Conservation (phyloP, 1,284 basidiomycete species). For the Phellinidium pouzarii region DNA sequence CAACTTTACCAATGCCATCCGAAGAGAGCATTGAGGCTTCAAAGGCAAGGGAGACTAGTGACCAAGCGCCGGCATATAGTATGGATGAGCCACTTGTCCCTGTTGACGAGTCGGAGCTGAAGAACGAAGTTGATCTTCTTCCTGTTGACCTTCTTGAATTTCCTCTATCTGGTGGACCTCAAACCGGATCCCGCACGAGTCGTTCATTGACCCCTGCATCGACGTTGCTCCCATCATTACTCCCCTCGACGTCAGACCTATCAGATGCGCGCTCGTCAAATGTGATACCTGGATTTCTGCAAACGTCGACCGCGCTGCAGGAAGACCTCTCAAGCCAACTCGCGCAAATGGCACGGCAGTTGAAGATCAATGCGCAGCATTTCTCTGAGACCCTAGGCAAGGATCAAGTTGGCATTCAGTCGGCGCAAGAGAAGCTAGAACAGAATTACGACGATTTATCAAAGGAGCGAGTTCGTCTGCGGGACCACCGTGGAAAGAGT, state of each 20-base stretch:
- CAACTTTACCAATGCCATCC: slow-evolving; percentile 24
- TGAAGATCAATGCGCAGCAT: slow-evolving; percentile 66
- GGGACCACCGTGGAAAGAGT: slow-evolving; percentile 61
- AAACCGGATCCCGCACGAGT: slow-evolving; percentile 8
- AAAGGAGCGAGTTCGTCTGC: slow-evolving; percentile 54
- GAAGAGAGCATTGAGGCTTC: background rate
- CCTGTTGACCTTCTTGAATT: slow-evolving; percentile 18
- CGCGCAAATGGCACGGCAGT: slow-evolving; percentile 69
- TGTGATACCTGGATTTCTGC: slow-evolving; percentile 40
- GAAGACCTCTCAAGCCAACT: slow-evolving; percentile 69
- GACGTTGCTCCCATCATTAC: slow-evolving; percentile 22
- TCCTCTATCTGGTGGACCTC: background rate
- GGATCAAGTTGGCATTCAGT: slow-evolving; percentile 57
- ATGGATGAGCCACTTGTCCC: slow-evolving; percentile 9
- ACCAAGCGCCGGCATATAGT: background rate
- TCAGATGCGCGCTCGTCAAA: slow-evolving; percentile 27
- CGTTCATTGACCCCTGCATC: slow-evolving; percentile 13
- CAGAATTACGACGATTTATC: slow-evolving; percentile 65
- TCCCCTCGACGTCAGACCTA: slow-evolving; percentile 25
- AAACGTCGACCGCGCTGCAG: slow-evolving; percentile 56
- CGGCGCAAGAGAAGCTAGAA: slow-evolving; percentile 60
- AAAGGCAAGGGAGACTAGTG: background rate
- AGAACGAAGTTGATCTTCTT: background rate
- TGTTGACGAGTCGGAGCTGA: slow-evolving; percentile 12
- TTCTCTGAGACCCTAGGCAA: slow-evolving; percentile 59